These are phyloP conservation scores for Atractiella rhizophila DNA, from an alignment of 768 basidiomycete species.

Conservation along the genomic window DNA sequence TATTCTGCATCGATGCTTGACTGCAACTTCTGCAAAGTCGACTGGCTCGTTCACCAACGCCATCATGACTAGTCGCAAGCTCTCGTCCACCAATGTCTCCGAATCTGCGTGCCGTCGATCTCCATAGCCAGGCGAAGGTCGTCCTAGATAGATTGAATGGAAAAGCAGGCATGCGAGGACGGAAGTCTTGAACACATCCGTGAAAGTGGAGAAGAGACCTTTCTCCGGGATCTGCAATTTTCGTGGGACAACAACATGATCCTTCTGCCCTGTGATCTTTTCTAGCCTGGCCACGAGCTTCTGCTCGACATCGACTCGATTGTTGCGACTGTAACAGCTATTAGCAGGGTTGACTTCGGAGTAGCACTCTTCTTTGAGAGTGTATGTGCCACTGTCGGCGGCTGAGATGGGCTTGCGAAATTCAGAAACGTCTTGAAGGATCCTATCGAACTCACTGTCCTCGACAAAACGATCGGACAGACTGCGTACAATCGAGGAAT, in stretches of 20 bases:
- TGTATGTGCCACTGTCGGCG: conserved; percentile 60
- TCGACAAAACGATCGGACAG: conserved; percentile 74
- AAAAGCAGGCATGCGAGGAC: conserved; percentile 17
- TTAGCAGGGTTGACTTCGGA: conserved; percentile 87
- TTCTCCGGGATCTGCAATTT: conserved; percentile 31
- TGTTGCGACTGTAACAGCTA: conserved; percentile 81
- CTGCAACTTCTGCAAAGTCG: conserved; percentile 37
- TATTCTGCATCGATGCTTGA: conserved; percentile 34
- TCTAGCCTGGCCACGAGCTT: too few relatives aligned
- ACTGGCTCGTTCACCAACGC: conserved; percentile 43
- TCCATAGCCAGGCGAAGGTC: conserved; percentile 13
- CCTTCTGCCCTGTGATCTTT: conserved; percentile 35
- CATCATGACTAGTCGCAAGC: conserved; percentile 60
- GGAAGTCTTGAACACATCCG: conserved; percentile 40
- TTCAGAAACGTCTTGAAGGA: conserved; percentile 49
- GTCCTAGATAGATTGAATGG: not conserved
- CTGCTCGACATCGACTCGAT: conserved; percentile 68
- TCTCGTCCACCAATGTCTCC: conserved; percentile 79
- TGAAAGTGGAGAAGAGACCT: conserved; percentile 46
- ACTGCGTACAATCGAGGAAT: conserved; percentile 70
- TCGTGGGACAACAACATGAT: conserved; percentile 52
- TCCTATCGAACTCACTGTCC: conserved; percentile 51
- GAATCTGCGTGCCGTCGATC: too few relatives aligned
- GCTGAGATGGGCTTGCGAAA: conserved; percentile 48
- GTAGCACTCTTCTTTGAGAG: conserved; percentile 54